Conservation (phyloP, 768 basidiomycete species). For the Lactarius deliciosus region DNA sequence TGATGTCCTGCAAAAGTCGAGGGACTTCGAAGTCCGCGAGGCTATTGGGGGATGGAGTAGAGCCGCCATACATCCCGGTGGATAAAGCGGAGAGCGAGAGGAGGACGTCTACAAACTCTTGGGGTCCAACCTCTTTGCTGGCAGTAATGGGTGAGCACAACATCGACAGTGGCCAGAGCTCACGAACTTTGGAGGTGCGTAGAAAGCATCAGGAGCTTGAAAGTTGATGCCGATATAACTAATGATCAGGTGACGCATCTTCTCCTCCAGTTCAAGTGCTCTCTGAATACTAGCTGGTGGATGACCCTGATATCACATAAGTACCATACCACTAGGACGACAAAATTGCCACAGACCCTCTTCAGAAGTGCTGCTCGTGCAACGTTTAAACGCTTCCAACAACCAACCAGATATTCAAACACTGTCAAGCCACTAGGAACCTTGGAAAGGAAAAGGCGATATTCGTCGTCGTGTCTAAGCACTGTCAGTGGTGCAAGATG, state of each 20-base stretch:
- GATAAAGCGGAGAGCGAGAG: slow-evolving; percentile 70
- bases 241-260: slow-evolving; percentile 76
- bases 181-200: slow-evolving; percentile 75
- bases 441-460: slow-evolving; percentile 68
- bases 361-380: slow-evolving; percentile 55
- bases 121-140: slow-evolving; percentile 70
- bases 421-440: slow-evolving; percentile 75
- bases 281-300: slow-evolving; percentile 58
- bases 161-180: slow-evolving; percentile 1
- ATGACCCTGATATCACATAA: slow-evolving; percentile 48
- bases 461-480: slow-evolving; percentile 71
- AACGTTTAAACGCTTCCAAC: slow-evolving; percentile 84
- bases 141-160: not conserved
- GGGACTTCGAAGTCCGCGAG: slow-evolving; percentile 71
- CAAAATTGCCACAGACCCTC: slow-evolving; percentile 47
- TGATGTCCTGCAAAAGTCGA: slow-evolving; percentile 81
- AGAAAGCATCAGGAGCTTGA: slow-evolving; percentile 94
- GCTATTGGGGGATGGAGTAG: slow-evolving; percentile 46
- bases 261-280: slow-evolving; percentile 67
- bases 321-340: not conserved
- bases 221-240: slow-evolving; percentile 87
- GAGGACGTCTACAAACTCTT: slow-evolving; percentile 81
- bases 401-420: slow-evolving; percentile 86
- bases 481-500: slow-evolving; percentile 5
- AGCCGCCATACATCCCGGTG: slow-evolving; percentile 57